Base-by-base conservation (phyloP, 192 early-diverging fungal genomes). In the Gigaspora rosea region DNA sequence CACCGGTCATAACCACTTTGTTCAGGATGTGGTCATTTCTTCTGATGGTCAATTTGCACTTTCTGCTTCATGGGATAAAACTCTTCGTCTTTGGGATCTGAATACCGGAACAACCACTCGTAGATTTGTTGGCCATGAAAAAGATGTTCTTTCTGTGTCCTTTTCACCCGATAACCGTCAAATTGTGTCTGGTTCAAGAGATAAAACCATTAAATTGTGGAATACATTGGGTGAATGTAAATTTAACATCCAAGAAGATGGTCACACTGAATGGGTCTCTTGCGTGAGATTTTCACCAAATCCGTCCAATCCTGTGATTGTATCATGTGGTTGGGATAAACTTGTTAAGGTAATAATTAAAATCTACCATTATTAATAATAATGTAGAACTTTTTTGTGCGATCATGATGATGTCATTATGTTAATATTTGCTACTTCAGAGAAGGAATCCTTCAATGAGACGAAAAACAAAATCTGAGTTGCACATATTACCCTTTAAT, bases 141-240 rank as follows among this genome's bases (percentile, higher is more conserved):
- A 94, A 89, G 96, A 98, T 86, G 97, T 99, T 78, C 84, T 98
- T 73, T 99, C 97, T 50, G 97, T 98, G 79, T 95, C 96, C 81
- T 99, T 99, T 95, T 98, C 97, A 80, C 93, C 97, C 46, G 97
- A 99, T 87, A 98, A 98, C 94, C 94, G 96, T 82, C 96, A 98
- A 91, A 98, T 99, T 80, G 95, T 99, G 76, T 97, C 96, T 74
- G 95, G 94, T 79, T 96, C 96, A 80, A 94, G 96, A 84, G 97
- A 99, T 89, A 97, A 96, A 92, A 91, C 91, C 85, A 97, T 99
- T 92, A 99, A 98, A 93, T 88, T 99, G 83, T 99, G 97, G 97
- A 98, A 99, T 94, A 99, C 96, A 72, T 90, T 99, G 48, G 97
- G 96, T 81, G 97, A 99, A 88, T 98, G 97, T 95, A 99, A 99